Percentiles rank a stretch among this genome's conserved stretches.
phyloP scores from a whole-genome alignment of 1,284 basidiomycete genomes.

The Phylloboletellus chloephorus region DNA sequence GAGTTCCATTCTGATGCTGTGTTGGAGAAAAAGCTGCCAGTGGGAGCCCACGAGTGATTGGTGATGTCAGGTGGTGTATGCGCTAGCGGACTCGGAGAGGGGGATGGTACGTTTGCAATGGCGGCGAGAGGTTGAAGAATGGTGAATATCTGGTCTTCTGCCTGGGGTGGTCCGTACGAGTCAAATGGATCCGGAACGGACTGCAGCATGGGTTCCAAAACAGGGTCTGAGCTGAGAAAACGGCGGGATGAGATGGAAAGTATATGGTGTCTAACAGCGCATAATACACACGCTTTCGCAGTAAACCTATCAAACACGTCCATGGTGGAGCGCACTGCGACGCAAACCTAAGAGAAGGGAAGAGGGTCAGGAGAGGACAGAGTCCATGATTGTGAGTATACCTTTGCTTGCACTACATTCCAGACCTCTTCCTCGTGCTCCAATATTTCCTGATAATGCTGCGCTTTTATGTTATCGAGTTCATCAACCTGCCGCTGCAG shows the following conservation, averaged over 20 bases:
- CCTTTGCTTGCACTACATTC: conserved; percentile 83
- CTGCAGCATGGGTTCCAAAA: conserved; percentile 87
- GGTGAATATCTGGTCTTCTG: conserved; percentile 89
- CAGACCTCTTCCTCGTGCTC: conserved; percentile 93
- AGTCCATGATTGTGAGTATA: conserved; percentile 27
- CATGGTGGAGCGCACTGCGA: conserved; percentile 75
- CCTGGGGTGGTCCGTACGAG: conserved; percentile 81
- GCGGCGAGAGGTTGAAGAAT: conserved; percentile 82
- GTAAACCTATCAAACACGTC: conserved; percentile 80
- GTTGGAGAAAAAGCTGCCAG: conserved; percentile 37
- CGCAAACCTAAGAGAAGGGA: conserved; percentile 47
- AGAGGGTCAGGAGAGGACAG: conserved; percentile 16
- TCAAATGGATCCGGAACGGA: conserved; percentile 91
- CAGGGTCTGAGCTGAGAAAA: conserved; percentile 69
- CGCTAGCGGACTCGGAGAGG: conserved; percentile 44
- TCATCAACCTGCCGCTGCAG: conserved; percentile 88
- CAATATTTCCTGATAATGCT: conserved; percentile 83
- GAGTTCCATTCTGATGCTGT: conserved; percentile 52
- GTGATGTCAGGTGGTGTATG: conserved; percentile 37
- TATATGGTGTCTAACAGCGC: conserved; percentile 1
- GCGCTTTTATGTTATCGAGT: conserved; percentile 72
- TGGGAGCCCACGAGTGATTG: conserved; percentile 37
- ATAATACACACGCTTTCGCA: conserved; percentile 71
- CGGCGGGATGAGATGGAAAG: conserved; percentile 15
- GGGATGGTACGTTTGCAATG: conserved; percentile 54